Conservation (phyloP, 129 eudicot species). For the Lactuca saligna region DNA sequence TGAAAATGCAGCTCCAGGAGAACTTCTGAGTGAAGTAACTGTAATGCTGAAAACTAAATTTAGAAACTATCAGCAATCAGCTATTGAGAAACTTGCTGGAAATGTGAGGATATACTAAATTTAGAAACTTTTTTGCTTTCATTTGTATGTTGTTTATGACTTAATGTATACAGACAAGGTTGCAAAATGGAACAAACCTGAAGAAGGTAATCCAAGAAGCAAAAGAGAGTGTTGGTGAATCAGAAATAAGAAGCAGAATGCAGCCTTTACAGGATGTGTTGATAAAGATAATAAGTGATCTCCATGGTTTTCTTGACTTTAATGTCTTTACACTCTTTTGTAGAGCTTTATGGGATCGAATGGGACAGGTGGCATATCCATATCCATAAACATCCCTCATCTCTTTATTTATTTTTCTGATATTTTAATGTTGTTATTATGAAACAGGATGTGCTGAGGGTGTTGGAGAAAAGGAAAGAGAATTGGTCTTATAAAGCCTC, state of each 20-base stretch:
- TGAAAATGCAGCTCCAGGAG: conserved; percentile 63
- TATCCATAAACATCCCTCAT: background rate
- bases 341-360: conserved; percentile 82
- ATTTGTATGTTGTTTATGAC: background rate
- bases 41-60: conserved; percentile 72
- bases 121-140: background rate
- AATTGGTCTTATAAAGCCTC: conserved; percentile 64
- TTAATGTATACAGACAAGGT: conserved; percentile 47
- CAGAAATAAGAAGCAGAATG: conserved; percentile 57
- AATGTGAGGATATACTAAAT: conserved; percentile 44
- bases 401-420: background rate
- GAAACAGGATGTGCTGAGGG: conserved; percentile 60
- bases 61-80: conserved; percentile 61
- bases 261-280: conserved; percentile 66
- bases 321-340: conserved; percentile 51
- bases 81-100: conserved; percentile 67
- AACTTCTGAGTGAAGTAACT: conserved; percentile 63
- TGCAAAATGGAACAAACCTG: conserved; percentile 59
- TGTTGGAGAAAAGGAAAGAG: conserved; percentile 56
- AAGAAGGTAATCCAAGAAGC: conserved; percentile 78
- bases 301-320: conserved; percentile 50
- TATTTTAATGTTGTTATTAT: background rate
- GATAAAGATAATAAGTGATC: conserved; percentile 46
- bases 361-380: conserved; percentile 61
- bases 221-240: conserved; percentile 53